phyloP scores from a whole-genome alignment of 805 yeast species.

The Metschnikowia vanudenii region DNA sequence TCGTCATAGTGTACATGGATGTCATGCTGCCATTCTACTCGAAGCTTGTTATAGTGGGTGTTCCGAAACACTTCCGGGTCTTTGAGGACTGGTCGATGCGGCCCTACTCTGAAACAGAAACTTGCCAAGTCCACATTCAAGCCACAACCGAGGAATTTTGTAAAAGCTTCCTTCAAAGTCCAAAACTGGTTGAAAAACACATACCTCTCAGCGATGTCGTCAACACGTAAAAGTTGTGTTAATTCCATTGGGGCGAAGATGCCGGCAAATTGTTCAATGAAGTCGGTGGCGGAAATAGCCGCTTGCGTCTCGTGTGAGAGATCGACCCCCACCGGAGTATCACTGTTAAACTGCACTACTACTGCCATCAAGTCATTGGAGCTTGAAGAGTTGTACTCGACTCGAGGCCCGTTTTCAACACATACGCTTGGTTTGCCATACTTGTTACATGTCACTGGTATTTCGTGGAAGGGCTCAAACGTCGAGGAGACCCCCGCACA shows the following conservation, averaged over 20 bases:
- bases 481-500: conserved; percentile 10
- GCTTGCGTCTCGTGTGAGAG: conserved; percentile 36
- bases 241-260: conserved; percentile 42
- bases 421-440: conserved; percentile 56
- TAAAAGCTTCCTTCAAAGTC: conserved; percentile 79
- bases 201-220: conserved; percentile 21
- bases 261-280: conserved; percentile 39
- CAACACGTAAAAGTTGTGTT: conserved; percentile 23
- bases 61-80: background rate
- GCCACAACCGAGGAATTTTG: conserved; percentile 68
- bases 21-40: conserved; percentile 10
- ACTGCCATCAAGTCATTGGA: conserved; percentile 52
- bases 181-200: conserved; percentile 56
- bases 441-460: conserved; percentile 31
- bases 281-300: conserved; percentile 24
- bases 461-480: conserved; percentile 20
- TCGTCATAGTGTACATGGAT: conserved; percentile 8
- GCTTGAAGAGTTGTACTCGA: conserved; percentile 58
- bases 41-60: background rate
- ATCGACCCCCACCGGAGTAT: conserved; percentile 35
- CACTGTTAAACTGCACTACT: conserved; percentile 32
- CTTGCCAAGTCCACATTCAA: conserved; percentile 18
- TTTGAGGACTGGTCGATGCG: background rate
- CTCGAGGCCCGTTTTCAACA: conserved; percentile 17
- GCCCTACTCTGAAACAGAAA: conserved; percentile 11